Conservation (phyloP, 768 basidiomycete species). For the Macrocybe gigantea region DNA sequence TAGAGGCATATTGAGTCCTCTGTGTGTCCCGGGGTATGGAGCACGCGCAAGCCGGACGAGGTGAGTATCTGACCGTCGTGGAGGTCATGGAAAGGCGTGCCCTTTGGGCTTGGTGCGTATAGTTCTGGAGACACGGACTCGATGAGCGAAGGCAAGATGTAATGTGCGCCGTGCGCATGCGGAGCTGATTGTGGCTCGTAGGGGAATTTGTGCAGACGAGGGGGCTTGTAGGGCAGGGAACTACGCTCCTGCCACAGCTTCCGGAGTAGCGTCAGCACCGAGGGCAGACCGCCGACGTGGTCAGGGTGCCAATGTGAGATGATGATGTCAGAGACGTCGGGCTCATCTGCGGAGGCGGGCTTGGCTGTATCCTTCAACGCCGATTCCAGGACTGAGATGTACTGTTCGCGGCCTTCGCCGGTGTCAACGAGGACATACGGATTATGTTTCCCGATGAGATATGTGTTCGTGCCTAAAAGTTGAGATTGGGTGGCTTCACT, state of each 20-base stretch:
- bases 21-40: constrained; percentile 92
- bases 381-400: constrained; percentile 59
- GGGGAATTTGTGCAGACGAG: constrained; percentile 73
- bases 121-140: constrained; percentile 34
- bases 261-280: constrained; percentile 62
- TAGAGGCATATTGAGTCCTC: constrained; percentile 76
- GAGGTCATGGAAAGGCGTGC: constrained; percentile 51
- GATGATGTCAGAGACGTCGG: constrained; percentile 81
- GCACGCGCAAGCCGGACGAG: constrained; percentile 47
- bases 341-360: constrained; percentile 30
- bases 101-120: constrained; percentile 39
- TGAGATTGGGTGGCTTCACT: background rate
- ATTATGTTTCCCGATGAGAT: constrained; percentile 64
- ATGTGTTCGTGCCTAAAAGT: constrained; percentile 78
- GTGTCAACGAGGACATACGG: constrained; percentile 83
- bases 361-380: constrained; percentile 41
- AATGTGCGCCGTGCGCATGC: constrained; percentile 17
- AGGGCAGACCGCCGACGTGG: constrained; percentile 72
- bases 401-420: constrained; percentile 66
- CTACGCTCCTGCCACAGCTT: constrained; percentile 55
- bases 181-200: constrained; percentile 17
- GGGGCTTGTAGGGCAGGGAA: constrained; percentile 50
- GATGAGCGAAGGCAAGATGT: constrained; percentile 33
- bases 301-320: constrained; percentile 90
- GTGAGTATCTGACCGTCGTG: constrained; percentile 47